Conservation (phyloP, 2,329 filamentous ascomycete species). For the Cyphellophora europaea region DNA sequence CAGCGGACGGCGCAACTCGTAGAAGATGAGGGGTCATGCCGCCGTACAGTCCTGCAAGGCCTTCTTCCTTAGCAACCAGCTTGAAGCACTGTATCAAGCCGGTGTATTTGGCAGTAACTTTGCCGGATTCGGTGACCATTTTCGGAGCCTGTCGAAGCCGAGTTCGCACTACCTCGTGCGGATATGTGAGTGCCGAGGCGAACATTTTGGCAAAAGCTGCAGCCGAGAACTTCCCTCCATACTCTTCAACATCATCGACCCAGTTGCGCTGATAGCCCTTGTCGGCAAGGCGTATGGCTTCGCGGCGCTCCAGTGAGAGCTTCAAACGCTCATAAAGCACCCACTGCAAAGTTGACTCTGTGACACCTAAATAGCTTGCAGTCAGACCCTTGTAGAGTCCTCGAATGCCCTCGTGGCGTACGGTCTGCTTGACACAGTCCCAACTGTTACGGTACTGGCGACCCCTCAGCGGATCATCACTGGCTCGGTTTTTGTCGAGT, state of each 20-base stretch:
- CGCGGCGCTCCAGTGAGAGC: slow-evolving; percentile 53
- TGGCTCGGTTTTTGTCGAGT: slow-evolving; percentile 74
- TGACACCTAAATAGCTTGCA: slow-evolving; percentile 83
- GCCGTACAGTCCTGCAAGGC: slow-evolving; percentile 76
- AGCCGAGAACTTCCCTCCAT: slow-evolving; percentile 68
- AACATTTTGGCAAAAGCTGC: slow-evolving; percentile 80
- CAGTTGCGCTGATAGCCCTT: slow-evolving; percentile 53
- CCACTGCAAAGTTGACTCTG: slow-evolving; percentile 87
- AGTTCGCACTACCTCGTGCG: slow-evolving; percentile 83
- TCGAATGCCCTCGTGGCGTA: slow-evolving; percentile 68
- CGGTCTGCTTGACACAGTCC: slow-evolving; percentile 76
- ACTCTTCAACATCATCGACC: slow-evolving; percentile 68
- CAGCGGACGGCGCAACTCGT: slow-evolving; percentile 81
- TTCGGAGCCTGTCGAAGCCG: slow-evolving; percentile 77
- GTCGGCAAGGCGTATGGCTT: slow-evolving; percentile 48
- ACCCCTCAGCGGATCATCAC: slow-evolving; percentile 40
- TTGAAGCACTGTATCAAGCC: slow-evolving; percentile 83
- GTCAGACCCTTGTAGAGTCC: slow-evolving; percentile 86
- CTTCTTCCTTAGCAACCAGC: slow-evolving; percentile 80
- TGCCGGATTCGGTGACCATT: slow-evolving; percentile 57
- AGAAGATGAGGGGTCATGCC: slow-evolving; percentile 87
- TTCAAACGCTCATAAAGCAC: slow-evolving; percentile 92
- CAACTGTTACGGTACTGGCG: slow-evolving; percentile 77
- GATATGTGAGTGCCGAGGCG: slow-evolving; percentile 77
- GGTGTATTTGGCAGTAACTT: slow-evolving; percentile 70